A percentile compares a stretch with the other conserved stretches of the same genome.
Evolutionary conservation across 768 basidiomycete genomes (phyloP).

Genomic region (Mrakia frigida): DNA sequence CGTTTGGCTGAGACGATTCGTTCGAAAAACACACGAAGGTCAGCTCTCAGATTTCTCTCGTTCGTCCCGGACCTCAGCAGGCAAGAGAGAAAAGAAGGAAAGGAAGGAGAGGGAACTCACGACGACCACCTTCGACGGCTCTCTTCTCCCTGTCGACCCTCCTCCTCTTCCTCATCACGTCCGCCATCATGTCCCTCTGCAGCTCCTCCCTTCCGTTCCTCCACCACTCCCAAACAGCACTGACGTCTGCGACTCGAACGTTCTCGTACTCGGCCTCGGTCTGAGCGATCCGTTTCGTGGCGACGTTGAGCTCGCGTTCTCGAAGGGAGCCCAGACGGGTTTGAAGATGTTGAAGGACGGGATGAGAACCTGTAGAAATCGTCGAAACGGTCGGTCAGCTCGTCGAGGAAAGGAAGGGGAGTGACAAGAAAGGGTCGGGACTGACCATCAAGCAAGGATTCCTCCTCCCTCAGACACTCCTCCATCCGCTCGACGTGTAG

Average conservation of each 20-base stretch:
- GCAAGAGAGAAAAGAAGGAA: background rate
- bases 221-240: conserved; percentile 86
- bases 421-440: background rate
- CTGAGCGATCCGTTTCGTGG: conserved; percentile 64
- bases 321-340: conserved; percentile 69
- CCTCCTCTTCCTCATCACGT: conserved; percentile 78
- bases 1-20: conserved; percentile 26
- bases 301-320: conserved; percentile 74
- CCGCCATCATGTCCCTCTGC: conserved; percentile 81
- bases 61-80: background rate
- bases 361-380: conserved; percentile 65
- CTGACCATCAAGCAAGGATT: conserved; percentile 69
- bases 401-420: background rate
- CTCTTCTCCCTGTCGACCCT: conserved; percentile 80
- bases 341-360: conserved; percentile 76
- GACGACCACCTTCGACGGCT: conserved; percentile 63
- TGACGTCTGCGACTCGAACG: conserved; percentile 64
- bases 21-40: background rate
- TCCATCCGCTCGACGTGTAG: conserved; percentile 95
- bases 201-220: conserved; percentile 70
- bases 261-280: conserved; percentile 61
- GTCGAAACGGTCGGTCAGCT: background rate
- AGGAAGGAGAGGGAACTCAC: conserved; percentile 46
- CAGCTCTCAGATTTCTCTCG: background rate
- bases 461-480: conserved; percentile 78